Conservation (phyloP, 2,329 filamentous ascomycete genomes). For the Madurella fahalii region DNA sequence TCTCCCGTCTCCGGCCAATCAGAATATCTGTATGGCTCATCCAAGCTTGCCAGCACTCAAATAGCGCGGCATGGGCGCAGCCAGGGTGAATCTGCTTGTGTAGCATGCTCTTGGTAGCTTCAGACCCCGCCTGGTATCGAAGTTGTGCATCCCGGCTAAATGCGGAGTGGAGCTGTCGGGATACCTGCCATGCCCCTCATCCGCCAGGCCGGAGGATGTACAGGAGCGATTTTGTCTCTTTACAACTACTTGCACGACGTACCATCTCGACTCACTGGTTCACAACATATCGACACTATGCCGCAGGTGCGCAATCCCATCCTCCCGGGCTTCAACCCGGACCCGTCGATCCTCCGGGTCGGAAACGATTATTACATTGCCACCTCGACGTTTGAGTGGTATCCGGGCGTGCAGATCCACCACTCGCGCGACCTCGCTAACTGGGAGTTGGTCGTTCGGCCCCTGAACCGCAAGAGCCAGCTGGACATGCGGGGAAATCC, state of each 20-base stretch:
- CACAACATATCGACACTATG: slow-evolving; percentile 33
- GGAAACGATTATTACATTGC: slow-evolving; percentile 53
- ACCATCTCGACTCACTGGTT: neutral
- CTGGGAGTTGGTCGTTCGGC: slow-evolving; percentile 46
- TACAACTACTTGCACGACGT: neutral
- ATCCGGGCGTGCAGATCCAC: slow-evolving; percentile 52
- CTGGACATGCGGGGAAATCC: slow-evolving; percentile 57
- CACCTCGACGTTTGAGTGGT: slow-evolving; percentile 55
- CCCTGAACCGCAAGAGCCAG: slow-evolving; percentile 47
- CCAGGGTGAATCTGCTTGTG: too few species aligned
- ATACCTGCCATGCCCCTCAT: too few species aligned
- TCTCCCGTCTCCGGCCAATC: too few species aligned
- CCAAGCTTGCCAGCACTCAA: too few species aligned
- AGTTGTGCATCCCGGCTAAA: slow-evolving; percentile 23
- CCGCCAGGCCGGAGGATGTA: neutral
- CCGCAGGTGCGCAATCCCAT: slow-evolving; percentile 50
- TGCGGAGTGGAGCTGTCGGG: slow-evolving; percentile 19
- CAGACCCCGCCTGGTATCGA: slow-evolving; percentile 4
- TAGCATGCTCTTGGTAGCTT: too few species aligned
- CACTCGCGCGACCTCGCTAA: slow-evolving; percentile 51
- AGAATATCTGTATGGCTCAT: too few species aligned
- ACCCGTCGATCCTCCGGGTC: slow-evolving; percentile 51
- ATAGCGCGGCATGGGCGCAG: too few species aligned
- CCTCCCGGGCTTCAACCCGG: slow-evolving; percentile 53
- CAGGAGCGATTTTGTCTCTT: neutral